Conservation (phyloP, 257 asterid genomes). For the Plectranthus barbatus region DNA sequence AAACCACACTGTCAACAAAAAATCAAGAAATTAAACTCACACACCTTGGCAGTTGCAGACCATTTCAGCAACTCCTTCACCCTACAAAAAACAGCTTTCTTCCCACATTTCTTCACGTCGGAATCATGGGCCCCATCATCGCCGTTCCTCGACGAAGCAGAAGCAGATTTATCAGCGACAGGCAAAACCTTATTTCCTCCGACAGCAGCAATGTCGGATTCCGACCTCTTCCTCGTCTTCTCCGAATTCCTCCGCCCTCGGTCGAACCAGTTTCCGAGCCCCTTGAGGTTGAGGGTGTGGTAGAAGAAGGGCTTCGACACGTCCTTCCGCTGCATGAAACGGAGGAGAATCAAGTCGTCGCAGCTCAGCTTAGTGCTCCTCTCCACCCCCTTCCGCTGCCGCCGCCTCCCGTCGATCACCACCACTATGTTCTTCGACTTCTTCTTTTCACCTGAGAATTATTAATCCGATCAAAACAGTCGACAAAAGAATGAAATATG, state of each 20-base stretch:
- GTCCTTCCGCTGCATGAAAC: slow-evolving; percentile 26
- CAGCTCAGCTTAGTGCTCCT: slow-evolving; percentile 21
- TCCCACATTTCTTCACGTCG: slow-evolving; percentile 33
- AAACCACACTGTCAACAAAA: too few relatives aligned
- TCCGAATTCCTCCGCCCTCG: slow-evolving; percentile 20
- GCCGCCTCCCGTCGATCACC: neutral
- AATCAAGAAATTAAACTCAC: neutral
- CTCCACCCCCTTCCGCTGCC: slow-evolving; percentile 11
- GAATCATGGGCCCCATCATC: too few relatives aligned
- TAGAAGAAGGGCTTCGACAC: slow-evolving; percentile 36
- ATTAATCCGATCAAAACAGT: too few relatives aligned
- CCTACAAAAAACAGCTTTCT: slow-evolving; percentile 39
- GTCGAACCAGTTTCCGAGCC: slow-evolving; percentile 11
- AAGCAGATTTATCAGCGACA: slow-evolving; percentile 23
- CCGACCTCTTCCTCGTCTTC: slow-evolving; percentile 35
- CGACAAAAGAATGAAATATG: too few relatives aligned
- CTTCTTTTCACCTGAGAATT: slow-evolving; percentile 12
- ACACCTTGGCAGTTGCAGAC: slow-evolving; percentile 65
- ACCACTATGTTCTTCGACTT: slow-evolving; percentile 2
- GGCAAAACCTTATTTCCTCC: slow-evolving; percentile 53
- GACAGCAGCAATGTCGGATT: neutral
- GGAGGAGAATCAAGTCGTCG: slow-evolving; percentile 19
- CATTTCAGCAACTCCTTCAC: slow-evolving; percentile 72
- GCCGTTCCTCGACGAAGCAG: too few relatives aligned
- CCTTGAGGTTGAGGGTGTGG: slow-evolving; percentile 32